Evolutionary conservation across 1,284 basidiomycete genomes (phyloP), one percentile per base, ranked within the genome.

Genomic region (Pulveroboletus sp.): DNA sequence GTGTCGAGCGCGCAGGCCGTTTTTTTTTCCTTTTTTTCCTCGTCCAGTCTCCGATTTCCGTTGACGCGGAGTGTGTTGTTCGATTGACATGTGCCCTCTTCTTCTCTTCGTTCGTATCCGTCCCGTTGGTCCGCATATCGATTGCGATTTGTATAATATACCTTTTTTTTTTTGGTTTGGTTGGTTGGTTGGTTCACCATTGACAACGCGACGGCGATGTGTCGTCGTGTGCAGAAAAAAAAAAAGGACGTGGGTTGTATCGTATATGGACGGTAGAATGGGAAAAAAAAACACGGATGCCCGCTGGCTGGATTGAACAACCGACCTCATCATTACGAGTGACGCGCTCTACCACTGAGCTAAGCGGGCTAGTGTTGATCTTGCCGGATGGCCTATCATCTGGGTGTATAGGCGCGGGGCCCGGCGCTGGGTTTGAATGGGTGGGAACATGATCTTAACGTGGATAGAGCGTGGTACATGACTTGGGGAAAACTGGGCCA

Each of bases 311-410:
- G 71, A 74, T 75, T 75, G 74, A 76, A 76, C 75, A 75, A 75
- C 71, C 72, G 75, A 74, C 74, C 73, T 76, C 72, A 75, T 66
- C 74, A 75, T 66, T 72, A 76, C 74, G 68, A 79, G 78, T 79
- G 76, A 71, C 73, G 75, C 77, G 77, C 78, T 78, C 76, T 79
- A 76, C 77, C 75, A 77, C 78, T 79, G 78, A 65, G 64, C 64
- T 65, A 68, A 68, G 54, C 66, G 66, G 66, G 64, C 64, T 21
- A 21, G 21, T 21, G 21, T 21, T 21, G 21, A 21, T 21, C 21
- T 21, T 21, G 21, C 21, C 21, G 21, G 21, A 21, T 21, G 21
- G 21, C 21, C 21, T 21, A 21, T 21, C 2, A 21, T 21, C 21
- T 21, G 21, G 21, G 21, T 21, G 21, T 21, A 21, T 21, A 3